Conservation (phyloP, 306 rosid species). For the Canavalia ensiformis region DNA sequence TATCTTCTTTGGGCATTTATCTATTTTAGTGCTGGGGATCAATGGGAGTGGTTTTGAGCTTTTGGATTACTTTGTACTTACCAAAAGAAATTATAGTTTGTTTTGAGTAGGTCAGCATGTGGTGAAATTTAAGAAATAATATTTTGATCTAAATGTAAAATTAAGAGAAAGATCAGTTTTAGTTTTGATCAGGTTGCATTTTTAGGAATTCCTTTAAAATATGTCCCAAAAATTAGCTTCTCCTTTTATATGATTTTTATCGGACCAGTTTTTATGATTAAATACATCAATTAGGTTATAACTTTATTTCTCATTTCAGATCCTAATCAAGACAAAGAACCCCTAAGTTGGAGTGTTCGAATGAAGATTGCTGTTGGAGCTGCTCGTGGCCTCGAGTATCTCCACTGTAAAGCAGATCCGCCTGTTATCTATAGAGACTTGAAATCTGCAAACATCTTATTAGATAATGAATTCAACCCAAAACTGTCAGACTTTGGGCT, state of each 20-base stretch:
- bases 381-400: slow-evolving; percentile 94
- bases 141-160: slow-evolving; percentile 26
- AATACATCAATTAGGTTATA: slow-evolving; percentile 14
- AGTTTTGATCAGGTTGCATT: slow-evolving; percentile 31
- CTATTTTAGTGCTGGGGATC: slow-evolving; percentile 34
- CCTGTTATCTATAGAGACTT: slow-evolving; percentile 97
- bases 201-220: slow-evolving; percentile 28
- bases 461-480: slow-evolving; percentile 82
- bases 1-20: slow-evolving; percentile 20
- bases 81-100: slow-evolving; percentile 8
- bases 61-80: slow-evolving; percentile 30
- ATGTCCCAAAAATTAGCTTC: slow-evolving; percentile 25
- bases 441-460: slow-evolving; percentile 90
- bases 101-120: slow-evolving; percentile 12
- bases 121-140: slow-evolving; percentile 12
- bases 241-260: background rate
- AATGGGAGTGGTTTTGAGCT: slow-evolving; percentile 33
- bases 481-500: slow-evolving; percentile 98
- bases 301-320: slow-evolving; percentile 58
- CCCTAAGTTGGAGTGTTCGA: slow-evolving; percentile 79
- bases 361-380: slow-evolving; percentile 92
- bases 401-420: slow-evolving; percentile 91
- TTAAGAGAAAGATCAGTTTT: slow-evolving; percentile 7
- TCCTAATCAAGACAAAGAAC: slow-evolving; percentile 60
- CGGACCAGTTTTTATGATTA: slow-evolving; percentile 24